A percentile compares a stretch with the other conserved stretches of the same genome.
phyloP scores from a whole-genome alignment of 2,329 filamentous ascomycete species.

The Neofusicoccum sp. region DNA sequence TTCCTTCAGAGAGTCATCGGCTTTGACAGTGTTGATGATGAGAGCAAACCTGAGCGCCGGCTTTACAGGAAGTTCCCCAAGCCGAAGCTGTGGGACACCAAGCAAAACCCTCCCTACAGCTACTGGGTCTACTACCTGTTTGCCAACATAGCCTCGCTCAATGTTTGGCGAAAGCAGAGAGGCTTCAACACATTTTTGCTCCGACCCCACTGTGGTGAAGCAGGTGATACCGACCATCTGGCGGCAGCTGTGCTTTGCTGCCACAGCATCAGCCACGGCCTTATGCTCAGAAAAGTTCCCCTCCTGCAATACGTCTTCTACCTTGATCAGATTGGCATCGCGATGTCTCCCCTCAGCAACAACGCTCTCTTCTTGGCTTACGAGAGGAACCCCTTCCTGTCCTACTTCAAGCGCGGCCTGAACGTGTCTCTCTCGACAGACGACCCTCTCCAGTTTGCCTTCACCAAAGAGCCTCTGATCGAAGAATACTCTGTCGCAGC shows the following conservation, averaged over 20 bases:
- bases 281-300: constrained; percentile 89
- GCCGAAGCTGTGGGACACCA: constrained; percentile 82
- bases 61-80: constrained; percentile 95
- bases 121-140: constrained; percentile 99
- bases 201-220: constrained; percentile 92
- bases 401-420: constrained; percentile 90
- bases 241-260: constrained; percentile 88
- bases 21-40: constrained; percentile 96
- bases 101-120: constrained; percentile 95
- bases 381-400: constrained; percentile 92
- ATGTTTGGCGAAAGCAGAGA: constrained; percentile 83
- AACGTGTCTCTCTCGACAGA: constrained; percentile 97
- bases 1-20: constrained; percentile 95
- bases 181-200: constrained; percentile 96
- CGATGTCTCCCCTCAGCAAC: constrained; percentile 98
- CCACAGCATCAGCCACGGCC: constrained; percentile 94
- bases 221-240: constrained; percentile 93
- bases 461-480: constrained; percentile 96
- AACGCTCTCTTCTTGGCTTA: constrained; percentile 96
- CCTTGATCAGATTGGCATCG: constrained; percentile 94
- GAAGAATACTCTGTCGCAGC: constrained; percentile 98
- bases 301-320: constrained; percentile 97
- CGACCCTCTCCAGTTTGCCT: constrained; percentile 95
- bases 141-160: constrained; percentile 88
- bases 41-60: constrained; percentile 92